A percentile compares a stretch with the other conserved stretches of the same genome.
phyloP scores from a whole-genome alignment of 352 stramenopile genomes.

The Blastocystis sp. region DNA sequence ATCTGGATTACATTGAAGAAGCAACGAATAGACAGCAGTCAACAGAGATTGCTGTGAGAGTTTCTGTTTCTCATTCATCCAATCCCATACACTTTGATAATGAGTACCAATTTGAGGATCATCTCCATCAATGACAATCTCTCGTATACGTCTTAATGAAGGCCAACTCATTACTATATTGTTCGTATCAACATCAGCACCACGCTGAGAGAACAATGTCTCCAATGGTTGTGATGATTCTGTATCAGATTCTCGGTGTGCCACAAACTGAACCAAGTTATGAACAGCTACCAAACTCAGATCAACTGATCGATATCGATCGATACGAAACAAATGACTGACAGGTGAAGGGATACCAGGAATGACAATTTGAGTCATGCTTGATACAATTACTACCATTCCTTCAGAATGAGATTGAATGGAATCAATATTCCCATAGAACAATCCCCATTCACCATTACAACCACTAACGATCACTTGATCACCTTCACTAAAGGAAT shows the following conservation, averaged over 20 bases:
- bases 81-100: not conserved
- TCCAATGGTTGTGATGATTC: not conserved
- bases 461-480: not conserved
- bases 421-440: not conserved
- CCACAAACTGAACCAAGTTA: not conserved
- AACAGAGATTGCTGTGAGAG: not conserved
- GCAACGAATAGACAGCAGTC: not conserved
- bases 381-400: not conserved
- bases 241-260: no score
- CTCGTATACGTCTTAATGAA: not conserved
- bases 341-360: not conserved
- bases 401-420: not conserved
- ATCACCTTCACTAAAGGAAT: not conserved
- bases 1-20: conserved; percentile 22
- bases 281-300: not conserved
- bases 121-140: conserved; percentile 35
- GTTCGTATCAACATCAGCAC: not conserved
- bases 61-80: no score
- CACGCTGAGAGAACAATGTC: not conserved
- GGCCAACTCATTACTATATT: not conserved
- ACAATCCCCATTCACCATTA: not conserved
- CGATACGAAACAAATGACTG: not conserved
- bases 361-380: not conserved
- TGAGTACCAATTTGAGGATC: not conserved
- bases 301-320: conserved; percentile 4